Conservation (phyloP, 1,284 basidiomycete genomes). For the Rugosomyces carneus region DNA sequence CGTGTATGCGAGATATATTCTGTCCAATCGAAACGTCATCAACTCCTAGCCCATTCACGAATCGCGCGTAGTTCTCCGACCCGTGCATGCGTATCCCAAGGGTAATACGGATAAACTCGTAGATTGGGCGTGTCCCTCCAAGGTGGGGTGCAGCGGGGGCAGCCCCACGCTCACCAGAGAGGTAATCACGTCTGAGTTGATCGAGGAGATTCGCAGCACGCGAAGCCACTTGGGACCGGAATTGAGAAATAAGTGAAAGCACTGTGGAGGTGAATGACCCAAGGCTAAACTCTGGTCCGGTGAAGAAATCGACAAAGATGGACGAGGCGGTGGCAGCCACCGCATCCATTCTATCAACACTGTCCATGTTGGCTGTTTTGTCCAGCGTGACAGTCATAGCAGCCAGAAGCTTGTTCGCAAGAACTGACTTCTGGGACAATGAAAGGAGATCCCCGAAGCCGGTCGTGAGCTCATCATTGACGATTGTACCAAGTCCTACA, state of each 20-base stretch:
- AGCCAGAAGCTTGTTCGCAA: constrained; percentile 29
- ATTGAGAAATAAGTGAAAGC: constrained; percentile 36
- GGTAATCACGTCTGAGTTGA: constrained; percentile 44
- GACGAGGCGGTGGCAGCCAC: constrained; percentile 55
- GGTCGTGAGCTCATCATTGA: constrained; percentile 41
- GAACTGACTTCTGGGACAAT: constrained; percentile 25
- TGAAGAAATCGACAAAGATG: constrained; percentile 53
- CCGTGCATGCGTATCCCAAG: constrained; percentile 74
- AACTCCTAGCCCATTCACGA: constrained; percentile 48
- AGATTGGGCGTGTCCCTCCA: constrained; percentile 58
- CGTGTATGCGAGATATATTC: constrained; percentile 66
- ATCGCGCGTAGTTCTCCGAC: constrained; percentile 53
- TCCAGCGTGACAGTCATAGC: constrained; percentile 52
- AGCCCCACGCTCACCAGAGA: constrained; percentile 46
- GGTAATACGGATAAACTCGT: constrained; percentile 62
- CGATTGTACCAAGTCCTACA: constrained; percentile 39
- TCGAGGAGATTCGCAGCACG: constrained; percentile 41
- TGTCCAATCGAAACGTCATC: constrained; percentile 61
- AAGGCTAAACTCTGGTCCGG: constrained; percentile 20
- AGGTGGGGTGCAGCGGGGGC: constrained; percentile 59
- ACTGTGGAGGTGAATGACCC: constrained; percentile 22
- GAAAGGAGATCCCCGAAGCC: constrained; percentile 39
- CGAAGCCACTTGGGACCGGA: constrained; percentile 44
- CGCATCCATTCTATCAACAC: constrained; percentile 56
- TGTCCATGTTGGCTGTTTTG: constrained; percentile 67